phyloP scores from a whole-genome alignment of 768 basidiomycete species.

The Leccinum imitatum region DNA sequence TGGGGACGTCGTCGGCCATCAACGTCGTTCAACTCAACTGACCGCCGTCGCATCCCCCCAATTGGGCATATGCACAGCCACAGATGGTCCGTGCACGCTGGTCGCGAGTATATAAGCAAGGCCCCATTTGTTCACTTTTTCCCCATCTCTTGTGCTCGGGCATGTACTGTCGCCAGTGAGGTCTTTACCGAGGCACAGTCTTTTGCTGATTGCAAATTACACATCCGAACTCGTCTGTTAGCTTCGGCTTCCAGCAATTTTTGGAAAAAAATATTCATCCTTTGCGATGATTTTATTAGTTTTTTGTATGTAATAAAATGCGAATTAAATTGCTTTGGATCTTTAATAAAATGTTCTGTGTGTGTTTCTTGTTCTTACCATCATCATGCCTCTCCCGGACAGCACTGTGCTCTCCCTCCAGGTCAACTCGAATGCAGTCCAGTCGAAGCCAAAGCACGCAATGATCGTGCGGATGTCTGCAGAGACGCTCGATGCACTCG shows the following conservation, averaged over 20 bases:
- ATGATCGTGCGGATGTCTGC: constrained; percentile 76
- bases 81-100: constrained; percentile 20
- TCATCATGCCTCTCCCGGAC: constrained; percentile 66
- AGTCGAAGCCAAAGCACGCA: constrained; percentile 66
- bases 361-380: neutral
- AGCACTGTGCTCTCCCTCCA: constrained; percentile 56
- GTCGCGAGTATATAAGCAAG: constrained; percentile 12
- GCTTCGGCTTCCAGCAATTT: constrained; percentile 91
- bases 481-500: constrained; percentile 67
- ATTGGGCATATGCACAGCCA: constrained; percentile 1
- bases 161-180: constrained; percentile 95
- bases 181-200: constrained; percentile 94
- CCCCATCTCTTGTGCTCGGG: constrained; percentile 90
- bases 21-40: neutral
- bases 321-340: neutral
- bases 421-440: constrained; percentile 50
- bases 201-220: constrained; percentile 97
- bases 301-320: neutral
- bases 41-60: neutral
- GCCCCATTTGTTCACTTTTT: constrained; percentile 10
- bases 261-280: constrained; percentile 50
- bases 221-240: constrained; percentile 92
- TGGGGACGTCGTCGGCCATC: constrained; percentile 21
- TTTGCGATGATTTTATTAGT: neutral
- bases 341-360: neutral